Percentiles rank a stretch among this genome's conserved stretches.
These are phyloP conservation scores for Seiridium unicorne DNA, from an alignment of 2,329 filamentous ascomycete genomes.

Conservation along the genomic window DNA sequence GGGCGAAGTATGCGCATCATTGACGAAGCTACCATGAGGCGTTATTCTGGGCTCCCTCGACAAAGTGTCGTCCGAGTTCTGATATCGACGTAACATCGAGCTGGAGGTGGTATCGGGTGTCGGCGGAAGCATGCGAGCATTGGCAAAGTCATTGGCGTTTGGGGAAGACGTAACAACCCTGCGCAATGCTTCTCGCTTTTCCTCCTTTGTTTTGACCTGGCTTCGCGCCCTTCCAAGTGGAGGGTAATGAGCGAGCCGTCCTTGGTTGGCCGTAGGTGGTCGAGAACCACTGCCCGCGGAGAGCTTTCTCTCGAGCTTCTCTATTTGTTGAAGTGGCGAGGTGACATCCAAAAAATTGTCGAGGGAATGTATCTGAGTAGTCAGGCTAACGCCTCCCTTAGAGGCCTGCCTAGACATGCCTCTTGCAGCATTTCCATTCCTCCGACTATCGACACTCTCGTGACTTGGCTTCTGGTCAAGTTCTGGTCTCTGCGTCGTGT, in stretches of 20 bases:
- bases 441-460: conserved; percentile 17
- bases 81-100: conserved; percentile 48
- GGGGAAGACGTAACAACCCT: conserved; percentile 48
- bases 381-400: conserved; percentile 24
- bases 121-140: conserved; percentile 49
- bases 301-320: conserved; percentile 36
- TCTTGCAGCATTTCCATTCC: conserved; percentile 7
- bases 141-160: conserved; percentile 35
- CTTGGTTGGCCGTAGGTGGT: conserved; percentile 24
- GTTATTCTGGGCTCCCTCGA: conserved; percentile 26
- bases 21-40: conserved; percentile 28
- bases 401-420: conserved; percentile 26
- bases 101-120: conserved; percentile 61
- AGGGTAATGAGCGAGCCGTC: conserved; percentile 7
- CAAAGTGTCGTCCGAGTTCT: conserved; percentile 50
- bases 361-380: conserved; percentile 42
- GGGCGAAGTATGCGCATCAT: neutral
- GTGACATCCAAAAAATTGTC: conserved; percentile 42
- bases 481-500: conserved; percentile 11
- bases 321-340: conserved; percentile 51
- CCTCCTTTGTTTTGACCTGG: conserved; percentile 34
- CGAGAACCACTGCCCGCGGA: conserved; percentile 25
- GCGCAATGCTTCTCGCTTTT: conserved; percentile 47
- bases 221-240: conserved; percentile 14
- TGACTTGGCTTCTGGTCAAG: conserved; percentile 14